Evolutionary conservation across 2,329 filamentous ascomycete genomes (phyloP), one percentile per base, ranked within the genome.

Genomic region (Colletotrichum echinochloae): DNA sequence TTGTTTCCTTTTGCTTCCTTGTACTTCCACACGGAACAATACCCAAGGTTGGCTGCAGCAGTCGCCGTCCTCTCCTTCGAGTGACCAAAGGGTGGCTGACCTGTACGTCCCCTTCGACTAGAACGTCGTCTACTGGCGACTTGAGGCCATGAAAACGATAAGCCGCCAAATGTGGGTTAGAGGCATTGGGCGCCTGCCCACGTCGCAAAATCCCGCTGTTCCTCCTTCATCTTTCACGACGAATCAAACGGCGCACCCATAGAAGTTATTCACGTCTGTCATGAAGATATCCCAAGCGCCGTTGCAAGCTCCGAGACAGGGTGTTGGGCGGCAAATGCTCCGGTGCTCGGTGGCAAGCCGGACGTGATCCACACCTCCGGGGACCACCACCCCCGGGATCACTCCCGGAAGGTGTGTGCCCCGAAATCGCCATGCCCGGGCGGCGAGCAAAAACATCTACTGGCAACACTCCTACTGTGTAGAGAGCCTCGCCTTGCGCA

Each of bases 1-100:
- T 12, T 18, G 41, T 44, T 49, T 60, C 60, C 46, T 23, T 12
- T 28, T 33, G 39, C 23, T 48, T 39, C 39, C 26, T 49, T 28
- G 56, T 66, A 14, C 39, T 41, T 18, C 63, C 49, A 52, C 35
- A 66, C 52, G 63, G 26, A 66, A 70, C 51, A 30, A 5, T 14
- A 35, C 28, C 35, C 26, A 28, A 44, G n/a, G 28, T 37, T 23
- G 60, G 30, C 63, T 66, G 63, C 51, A 61, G 39, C 11, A 14
- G 20, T 39, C 39, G 55, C 11, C 28, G 28, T 51, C 16, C 37
- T 57, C 51, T 23, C n/a, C 20, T 60, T 59, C 6, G 11, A 11
- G 18, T 37, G 20, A 60, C 11, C 26, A 33, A 33, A 35, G 44
- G 57, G n/a, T 23, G 6, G 14, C n/a, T 20, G 44, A n/a, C n/a